Conservation (phyloP, 495 filamentous ascomycete genomes). For the Bryoglossum gracile region DNA sequence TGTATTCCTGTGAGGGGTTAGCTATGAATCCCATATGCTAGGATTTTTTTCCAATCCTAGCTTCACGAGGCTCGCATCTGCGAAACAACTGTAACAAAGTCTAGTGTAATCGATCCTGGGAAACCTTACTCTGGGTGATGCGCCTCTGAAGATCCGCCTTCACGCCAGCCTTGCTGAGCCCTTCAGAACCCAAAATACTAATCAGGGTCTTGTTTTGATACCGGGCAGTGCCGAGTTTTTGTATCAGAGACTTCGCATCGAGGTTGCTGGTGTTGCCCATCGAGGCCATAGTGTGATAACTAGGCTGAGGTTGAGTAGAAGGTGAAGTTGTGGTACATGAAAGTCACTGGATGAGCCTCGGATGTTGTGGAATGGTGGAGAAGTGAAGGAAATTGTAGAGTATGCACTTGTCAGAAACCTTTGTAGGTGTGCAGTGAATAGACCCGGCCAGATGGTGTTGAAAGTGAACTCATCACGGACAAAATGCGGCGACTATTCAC, state of each 20-base stretch:
- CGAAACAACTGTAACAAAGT: no score
- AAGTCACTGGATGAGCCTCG: neutral
- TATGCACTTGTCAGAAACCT: no score
- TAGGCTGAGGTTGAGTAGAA: neutral
- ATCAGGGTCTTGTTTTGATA: neutral
- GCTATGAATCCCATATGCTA: no score
- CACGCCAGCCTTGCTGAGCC: neutral
- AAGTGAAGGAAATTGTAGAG: no score
- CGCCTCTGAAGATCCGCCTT: neutral
- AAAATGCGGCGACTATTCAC: no score
- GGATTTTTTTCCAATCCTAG: no score
- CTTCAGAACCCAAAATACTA: neutral
- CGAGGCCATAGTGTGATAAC: neutral
- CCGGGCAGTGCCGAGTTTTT: neutral
- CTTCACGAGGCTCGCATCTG: no score
- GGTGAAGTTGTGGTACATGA: neutral
- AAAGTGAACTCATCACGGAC: no score
- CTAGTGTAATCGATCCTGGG: no score
- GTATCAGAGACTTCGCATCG: neutral
- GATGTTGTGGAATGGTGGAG: neutral
- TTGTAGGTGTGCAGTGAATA: no score
- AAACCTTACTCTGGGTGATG: neutral
- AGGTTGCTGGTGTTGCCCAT: neutral
- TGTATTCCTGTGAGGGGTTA: constrained; percentile 9
- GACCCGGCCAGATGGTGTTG: no score